A percentile compares a stretch with the other conserved stretches of the same genome.
Conservation (phyloP, 2,329 filamentous ascomycete genomes). For the Lecanicillium sp. region DNA sequence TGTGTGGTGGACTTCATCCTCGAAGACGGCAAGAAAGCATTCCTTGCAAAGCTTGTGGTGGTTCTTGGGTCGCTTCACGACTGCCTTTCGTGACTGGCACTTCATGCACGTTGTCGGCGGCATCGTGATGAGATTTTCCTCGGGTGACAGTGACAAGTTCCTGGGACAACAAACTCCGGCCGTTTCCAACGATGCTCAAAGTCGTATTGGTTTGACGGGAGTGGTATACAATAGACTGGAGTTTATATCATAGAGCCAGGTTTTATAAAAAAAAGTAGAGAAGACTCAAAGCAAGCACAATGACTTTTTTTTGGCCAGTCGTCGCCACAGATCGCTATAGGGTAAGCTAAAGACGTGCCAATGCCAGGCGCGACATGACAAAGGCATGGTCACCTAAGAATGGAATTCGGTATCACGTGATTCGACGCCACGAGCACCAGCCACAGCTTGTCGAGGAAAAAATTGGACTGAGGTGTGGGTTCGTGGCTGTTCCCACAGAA, state of each 20-base stretch:
- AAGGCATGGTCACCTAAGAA: no score
- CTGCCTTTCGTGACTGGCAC: conserved; percentile 69
- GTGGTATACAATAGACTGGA: no score
- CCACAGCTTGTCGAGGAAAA: conserved; percentile 9
- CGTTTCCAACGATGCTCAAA: no score
- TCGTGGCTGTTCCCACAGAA: conserved; percentile 11
- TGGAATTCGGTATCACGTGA: conserved; percentile 9
- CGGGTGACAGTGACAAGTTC: no score
- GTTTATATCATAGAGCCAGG: no score
- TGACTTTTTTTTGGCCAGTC: no score
- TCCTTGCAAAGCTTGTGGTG: conserved; percentile 84
- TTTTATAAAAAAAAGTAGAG: no score
- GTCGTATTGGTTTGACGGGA: no score
- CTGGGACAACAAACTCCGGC: no score
- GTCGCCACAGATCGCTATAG: neutral
- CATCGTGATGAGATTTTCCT: conserved; percentile 42
- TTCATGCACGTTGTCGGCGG: conserved; percentile 67
- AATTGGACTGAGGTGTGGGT: conserved; percentile 11
- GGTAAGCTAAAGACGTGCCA: neutral
- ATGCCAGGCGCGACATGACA: neutral
- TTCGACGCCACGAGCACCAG: conserved; percentile 5
- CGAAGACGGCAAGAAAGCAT: conserved; percentile 84
- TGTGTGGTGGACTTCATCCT: conserved; percentile 89
- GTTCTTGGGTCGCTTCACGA: conserved; percentile 92
- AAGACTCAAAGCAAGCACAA: no score